Evolutionary conservation across 805 yeast species (phyloP), one percentile per base, ranked within the genome.

Genomic region (Metschnikowia koreensis): DNA sequence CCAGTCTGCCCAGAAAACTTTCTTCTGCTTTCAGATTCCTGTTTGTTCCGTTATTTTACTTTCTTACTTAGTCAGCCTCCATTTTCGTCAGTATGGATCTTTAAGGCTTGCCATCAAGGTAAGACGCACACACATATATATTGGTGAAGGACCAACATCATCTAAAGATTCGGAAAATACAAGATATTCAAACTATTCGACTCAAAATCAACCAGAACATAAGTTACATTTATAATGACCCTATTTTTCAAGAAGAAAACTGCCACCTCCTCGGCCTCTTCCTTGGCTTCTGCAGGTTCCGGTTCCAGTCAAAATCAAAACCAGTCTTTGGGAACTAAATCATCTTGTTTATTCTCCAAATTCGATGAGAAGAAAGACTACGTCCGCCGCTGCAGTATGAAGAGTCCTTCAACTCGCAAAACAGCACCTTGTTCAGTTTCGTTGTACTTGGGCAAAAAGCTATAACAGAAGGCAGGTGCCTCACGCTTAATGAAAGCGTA

Each of bases 311-410:
- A 39, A 10, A 46, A 38, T 33, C 43, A 46, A 9, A 43, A 38
- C 37, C 43, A 45, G 44, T 38, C 44, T 17, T 11, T 27, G 44
- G 36, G 36, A n/a, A 52, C 47, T 46, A 50, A 56, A n/a, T 52
- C 13, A 12, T 10, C 59, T 28, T 69, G 66, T 54, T 57, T 63
- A 17, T 71, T 70, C 55, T 61, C 66, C 42, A 68, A 70, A 54
- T 74, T 74, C 59, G 79, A 74, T 55, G 79, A 74, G 55, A 74
- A 74, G 66, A 73, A 74, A 59, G 79, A 74, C 55, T 74, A 74
- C 58, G 67, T 60, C n/a, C 69, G 68, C 52, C 64, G 79, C 50
- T 74, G 77, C 60, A 65, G 68, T 43, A 42, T 64, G 54, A 71
- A 66, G 58, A 57, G 61, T 37, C 53, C 55, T 10, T 36, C 57